These are phyloP conservation scores for Phytophthora sp. DNA, from an alignment of 352 stramenopile species.

Conservation along the genomic window DNA sequence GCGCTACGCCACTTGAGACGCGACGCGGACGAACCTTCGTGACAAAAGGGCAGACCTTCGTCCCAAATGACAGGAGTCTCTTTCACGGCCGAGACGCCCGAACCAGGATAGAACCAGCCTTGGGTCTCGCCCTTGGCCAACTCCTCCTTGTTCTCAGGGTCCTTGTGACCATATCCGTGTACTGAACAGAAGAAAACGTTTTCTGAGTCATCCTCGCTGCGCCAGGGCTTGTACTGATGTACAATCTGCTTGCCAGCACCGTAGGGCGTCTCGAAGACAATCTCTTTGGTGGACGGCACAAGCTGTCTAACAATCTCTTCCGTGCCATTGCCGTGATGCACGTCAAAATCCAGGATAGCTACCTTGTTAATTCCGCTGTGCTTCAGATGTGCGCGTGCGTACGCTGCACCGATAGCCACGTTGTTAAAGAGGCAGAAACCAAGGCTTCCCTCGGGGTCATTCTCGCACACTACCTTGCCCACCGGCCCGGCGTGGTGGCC, in stretches of 20 bases:
- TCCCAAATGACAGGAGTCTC: conserved; percentile 65
- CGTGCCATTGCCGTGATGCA: conserved; percentile 98
- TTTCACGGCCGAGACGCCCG: conserved; percentile 51
- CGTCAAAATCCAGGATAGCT: conserved; percentile 98
- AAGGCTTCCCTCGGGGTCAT: conserved; percentile 88
- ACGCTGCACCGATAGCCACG: conserved; percentile 96
- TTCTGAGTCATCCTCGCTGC: conserved; percentile 92
- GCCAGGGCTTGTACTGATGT: conserved; percentile 96
- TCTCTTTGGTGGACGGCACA: conserved; percentile 84
- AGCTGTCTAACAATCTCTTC: conserved; percentile 96
- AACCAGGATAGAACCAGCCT: conserved; percentile 87
- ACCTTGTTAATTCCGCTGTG: conserved; percentile 92
- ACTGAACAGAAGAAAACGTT: conserved; percentile 97
- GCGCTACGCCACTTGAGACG: conserved; percentile 79
- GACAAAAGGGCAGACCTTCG: conserved; percentile 63
- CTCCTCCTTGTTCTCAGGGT: conserved; percentile 58
- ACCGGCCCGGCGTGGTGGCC: conserved; percentile 97
- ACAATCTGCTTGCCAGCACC: conserved; percentile 84
- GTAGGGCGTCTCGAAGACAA: conserved; percentile 91
- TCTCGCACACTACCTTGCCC: conserved; percentile 93
- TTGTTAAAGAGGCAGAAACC: conserved; percentile 99
- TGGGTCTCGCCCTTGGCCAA: conserved; percentile 35
- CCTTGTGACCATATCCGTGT: conserved; percentile 80
- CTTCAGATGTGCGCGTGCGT: conserved; percentile 94
- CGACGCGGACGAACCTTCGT: conserved; percentile 58